Conservation (phyloP, 306 rosid genomes). For the Vigna unguiculata region DNA sequence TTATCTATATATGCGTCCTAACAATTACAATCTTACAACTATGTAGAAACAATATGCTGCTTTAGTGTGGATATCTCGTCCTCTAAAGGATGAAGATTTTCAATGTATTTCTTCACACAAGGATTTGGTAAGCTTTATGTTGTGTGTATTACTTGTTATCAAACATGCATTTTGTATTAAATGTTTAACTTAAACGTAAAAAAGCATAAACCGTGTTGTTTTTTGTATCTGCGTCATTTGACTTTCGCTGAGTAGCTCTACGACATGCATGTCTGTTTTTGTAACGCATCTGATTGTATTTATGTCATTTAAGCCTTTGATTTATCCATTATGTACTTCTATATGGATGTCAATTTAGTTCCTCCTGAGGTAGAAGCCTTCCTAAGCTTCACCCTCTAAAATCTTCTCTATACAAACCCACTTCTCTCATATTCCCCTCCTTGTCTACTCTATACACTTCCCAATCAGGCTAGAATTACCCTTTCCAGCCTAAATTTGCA, state of each 20-base stretch:
- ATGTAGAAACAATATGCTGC: constrained; percentile 92
- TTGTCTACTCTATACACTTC: background rate
- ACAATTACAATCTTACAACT: constrained; percentile 32
- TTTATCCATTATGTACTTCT: constrained; percentile 13
- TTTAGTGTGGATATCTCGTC: constrained; percentile 88
- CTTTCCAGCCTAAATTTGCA: background rate
- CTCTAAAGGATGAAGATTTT: constrained; percentile 70
- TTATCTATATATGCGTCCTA: background rate
- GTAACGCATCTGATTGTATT: background rate
- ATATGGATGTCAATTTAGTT: background rate
- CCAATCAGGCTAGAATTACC: background rate
- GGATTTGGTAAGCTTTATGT: constrained; percentile 49
- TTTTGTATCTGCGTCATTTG: constrained; percentile 7
- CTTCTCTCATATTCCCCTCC: background rate
- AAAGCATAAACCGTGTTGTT: constrained; percentile 1
- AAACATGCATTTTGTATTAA: constrained; percentile 21
- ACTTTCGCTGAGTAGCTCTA: constrained; percentile 26
- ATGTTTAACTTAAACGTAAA: background rate
- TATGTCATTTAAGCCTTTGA: constrained; percentile 19
- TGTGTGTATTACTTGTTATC: constrained; percentile 12
- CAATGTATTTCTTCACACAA: constrained; percentile 62
- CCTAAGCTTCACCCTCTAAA: background rate
- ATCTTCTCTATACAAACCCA: background rate
- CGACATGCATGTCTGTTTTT: background rate
- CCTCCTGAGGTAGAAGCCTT: background rate